A percentile compares a stretch with the other conserved stretches of the same genome.
Conservation (phyloP, 225 moss, liverwort and hornwort species). For the Neckera pumila region DNA sequence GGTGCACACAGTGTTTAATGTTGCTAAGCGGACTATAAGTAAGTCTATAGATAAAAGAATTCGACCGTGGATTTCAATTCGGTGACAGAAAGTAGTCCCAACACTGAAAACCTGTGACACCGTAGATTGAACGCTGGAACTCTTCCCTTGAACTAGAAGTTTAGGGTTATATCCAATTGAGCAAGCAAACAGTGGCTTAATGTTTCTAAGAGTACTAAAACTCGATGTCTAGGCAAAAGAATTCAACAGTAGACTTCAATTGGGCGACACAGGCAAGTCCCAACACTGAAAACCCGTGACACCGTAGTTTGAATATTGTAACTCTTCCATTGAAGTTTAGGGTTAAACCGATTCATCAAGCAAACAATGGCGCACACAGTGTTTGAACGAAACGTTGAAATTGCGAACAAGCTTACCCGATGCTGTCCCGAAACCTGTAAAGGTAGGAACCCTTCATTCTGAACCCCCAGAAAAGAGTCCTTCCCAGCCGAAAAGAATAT, state of each 20-base stretch:
- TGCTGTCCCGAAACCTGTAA: conserved; percentile 29
- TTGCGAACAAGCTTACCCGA: conserved; percentile 8
- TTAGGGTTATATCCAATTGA: not conserved
- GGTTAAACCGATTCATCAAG: not conserved
- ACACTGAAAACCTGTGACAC: not conserved
- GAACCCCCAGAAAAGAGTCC: not conserved
- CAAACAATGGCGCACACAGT: not conserved
- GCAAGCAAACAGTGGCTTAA: not conserved
- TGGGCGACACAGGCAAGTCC: not conserved
- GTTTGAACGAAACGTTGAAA: not conserved
- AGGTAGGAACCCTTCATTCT: not conserved
- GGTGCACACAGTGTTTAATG: not conserved
- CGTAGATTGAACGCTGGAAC: not conserved
- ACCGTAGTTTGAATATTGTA: not conserved
- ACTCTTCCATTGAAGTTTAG: not conserved
- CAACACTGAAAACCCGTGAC: not conserved
- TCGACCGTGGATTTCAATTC: not conserved
- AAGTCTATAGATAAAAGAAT: not conserved
- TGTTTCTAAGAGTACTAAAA: not conserved
- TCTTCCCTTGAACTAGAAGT: not conserved
- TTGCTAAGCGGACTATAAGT: not conserved
- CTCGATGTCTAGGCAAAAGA: not conserved
- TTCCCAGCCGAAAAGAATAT: conserved; percentile 25
- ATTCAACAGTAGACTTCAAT: not conserved
- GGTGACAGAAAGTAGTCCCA: not conserved